Evolutionary conservation across 169 alveolate genomes (phyloP), one percentile per base, ranked within the genome.

Genomic region (Theileria orientalis): DNA sequence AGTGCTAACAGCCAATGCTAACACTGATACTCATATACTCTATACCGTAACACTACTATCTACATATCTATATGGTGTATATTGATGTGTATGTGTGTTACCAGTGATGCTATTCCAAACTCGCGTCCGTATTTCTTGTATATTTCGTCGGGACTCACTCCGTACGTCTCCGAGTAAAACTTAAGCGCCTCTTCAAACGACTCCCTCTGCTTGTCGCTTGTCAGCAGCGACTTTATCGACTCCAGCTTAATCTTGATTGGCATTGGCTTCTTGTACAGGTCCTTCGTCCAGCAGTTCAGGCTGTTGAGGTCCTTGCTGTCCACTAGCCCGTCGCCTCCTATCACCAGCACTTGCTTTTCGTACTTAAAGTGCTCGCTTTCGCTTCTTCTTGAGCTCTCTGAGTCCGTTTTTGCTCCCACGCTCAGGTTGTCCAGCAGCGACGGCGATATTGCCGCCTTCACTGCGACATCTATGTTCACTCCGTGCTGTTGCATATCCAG

Each of bases 201-300:
- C 21, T 49, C 76, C 63, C 73, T 83, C 67, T 75, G 60, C 13
- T 67, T 74, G 3, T 82, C 75, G 8, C 73, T 25, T 3, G 60
- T 64, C 16, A 88, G 61, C 25, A 88, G 71, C 42, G 85, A 57
- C 41, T 84, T 75, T 27, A 88, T 70, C 29, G 86, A 71, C 25
- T 84, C 91, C 21, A 84, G 74, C 46, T 84, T 76, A 23, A 82
- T 87, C 66, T 88, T 88, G 27, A 88, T 88, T 9, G 93, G 93
- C 93, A 88, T 88, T 47, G 93, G 93, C 52, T 80, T 80, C 49
- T 83, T 68, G 62, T 69, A 80, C 51, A 88, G 52, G 37, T 85
- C 83, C 61, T 63, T 76, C 35, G 93, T 77, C 93, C 93, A 88
- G 35, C 74, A 76, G 54, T 61, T 66, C 72, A 88, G 70, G 79